Evolutionary conservation across 2,329 filamentous ascomycete species (phyloP), one percentile per base, ranked within the genome.

Genomic region (Botrytis paeoniae): DNA sequence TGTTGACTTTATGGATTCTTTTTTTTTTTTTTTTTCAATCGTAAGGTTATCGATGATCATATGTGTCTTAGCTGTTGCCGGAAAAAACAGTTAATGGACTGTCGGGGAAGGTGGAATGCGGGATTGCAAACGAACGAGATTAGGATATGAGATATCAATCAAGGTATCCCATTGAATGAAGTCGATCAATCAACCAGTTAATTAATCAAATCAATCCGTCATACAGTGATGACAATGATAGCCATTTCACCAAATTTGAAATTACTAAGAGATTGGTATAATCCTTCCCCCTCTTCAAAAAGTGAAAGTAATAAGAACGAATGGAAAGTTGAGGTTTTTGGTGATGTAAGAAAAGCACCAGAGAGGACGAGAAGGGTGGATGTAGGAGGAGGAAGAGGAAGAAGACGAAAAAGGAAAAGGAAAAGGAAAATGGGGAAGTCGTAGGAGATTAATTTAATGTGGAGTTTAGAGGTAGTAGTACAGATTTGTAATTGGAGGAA

Each of bases 111-210:
- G 74, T 75, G 74, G 76, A 76, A 76, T 77, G 76, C 71, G 39
- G 48, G 5, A 39, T 45, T 71, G 59, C 62, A 48, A 37, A 71
- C 70, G 62, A 51, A 57, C 48, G 16, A 75, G 74, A 74, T 74
- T 45, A 66, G 66, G 5, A 29, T 29, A 59, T 61, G 73, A 74
- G 73, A 76, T 75, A 77, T 77, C 77, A 78, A 76, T 74, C 71
- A 75, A 76, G 75, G 73, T 77, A 75, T 78, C 77, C 77, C 77
- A 78, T 78, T 75, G 76, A 77, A 74, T 69, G 69, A 71, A 73
- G 29, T 39, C 45, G 45, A 59, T 48, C 9, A 59, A 71, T 71
- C 39, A 60, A 65, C 60, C 57, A 20, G 41, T 70, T 48, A 51
- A 66, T 59, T 18, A 71, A 66, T 71, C 70, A 39, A 68, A 14